Evolutionary conservation across 2,329 filamentous ascomycete species (phyloP).

Genomic region (Xylaria sp.): DNA sequence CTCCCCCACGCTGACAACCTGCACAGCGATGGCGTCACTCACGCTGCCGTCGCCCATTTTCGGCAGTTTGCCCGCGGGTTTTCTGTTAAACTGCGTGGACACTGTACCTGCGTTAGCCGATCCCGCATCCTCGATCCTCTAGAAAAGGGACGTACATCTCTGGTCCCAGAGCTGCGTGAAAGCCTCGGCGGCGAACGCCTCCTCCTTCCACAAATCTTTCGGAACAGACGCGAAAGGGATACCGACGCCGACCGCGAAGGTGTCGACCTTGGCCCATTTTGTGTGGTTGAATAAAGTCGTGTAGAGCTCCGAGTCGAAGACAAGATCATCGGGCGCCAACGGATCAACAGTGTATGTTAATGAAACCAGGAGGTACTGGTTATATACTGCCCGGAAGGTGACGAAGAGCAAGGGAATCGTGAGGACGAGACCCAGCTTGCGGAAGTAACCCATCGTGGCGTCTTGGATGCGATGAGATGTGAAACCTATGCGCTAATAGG

Average conservation of each 20-base stretch:
- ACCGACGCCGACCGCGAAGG: slow-evolving; percentile 26
- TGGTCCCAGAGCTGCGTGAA: slow-evolving; percentile 31
- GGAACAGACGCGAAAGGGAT: slow-evolving; percentile 18
- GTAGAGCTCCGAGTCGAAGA: slow-evolving; percentile 30
- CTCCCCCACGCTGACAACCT: slow-evolving; percentile 27
- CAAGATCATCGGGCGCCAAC: slow-evolving; percentile 23
- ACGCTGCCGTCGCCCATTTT: slow-evolving; percentile 25
- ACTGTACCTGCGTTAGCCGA: slow-evolving; percentile 20
- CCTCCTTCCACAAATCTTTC: slow-evolving; percentile 15
- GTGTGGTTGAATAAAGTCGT: slow-evolving; percentile 26
- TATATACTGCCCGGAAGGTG: slow-evolving; percentile 16
- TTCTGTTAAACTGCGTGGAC: slow-evolving; percentile 22
- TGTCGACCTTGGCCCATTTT: slow-evolving; percentile 28
- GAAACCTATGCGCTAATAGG: not conserved
- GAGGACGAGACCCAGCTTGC: slow-evolving; percentile 26
- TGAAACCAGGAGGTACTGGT: slow-evolving; percentile 25
- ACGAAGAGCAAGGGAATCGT: slow-evolving; percentile 18
- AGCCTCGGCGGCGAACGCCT: slow-evolving; percentile 25
- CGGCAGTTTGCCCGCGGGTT: slow-evolving; percentile 12
- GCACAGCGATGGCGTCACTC: slow-evolving; percentile 20
- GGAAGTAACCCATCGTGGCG: slow-evolving; percentile 25
- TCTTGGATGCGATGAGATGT: slow-evolving; percentile 1
- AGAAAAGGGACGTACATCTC: slow-evolving; percentile 23
- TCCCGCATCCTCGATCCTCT: not conserved
- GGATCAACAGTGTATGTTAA: slow-evolving; percentile 28